Evolutionary conservation across 305 asterid species (phyloP).

Genomic region (Solanum hybrid): DNA sequence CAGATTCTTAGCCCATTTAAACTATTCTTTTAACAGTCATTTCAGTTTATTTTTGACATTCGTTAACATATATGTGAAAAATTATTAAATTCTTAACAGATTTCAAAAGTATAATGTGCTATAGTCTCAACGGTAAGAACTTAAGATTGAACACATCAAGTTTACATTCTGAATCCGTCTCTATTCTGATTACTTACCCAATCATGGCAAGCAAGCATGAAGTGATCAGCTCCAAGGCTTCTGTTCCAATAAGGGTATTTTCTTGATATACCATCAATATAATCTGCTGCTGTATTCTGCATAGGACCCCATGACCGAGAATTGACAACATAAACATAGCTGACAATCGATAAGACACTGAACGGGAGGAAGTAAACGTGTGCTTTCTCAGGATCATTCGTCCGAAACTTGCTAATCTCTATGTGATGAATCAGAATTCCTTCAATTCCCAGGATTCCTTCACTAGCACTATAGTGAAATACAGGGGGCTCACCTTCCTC

Average conservation of each 20-base stretch:
- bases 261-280: constrained; percentile 33
- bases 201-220: constrained; percentile 74
- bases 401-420: constrained; percentile 48
- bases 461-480: constrained; percentile 42
- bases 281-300: constrained; percentile 39
- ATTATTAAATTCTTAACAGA: background rate
- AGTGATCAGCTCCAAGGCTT: constrained; percentile 54
- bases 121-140: background rate
- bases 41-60: background rate
- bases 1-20: background rate
- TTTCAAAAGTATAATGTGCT: background rate
- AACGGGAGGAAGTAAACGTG: constrained; percentile 45
- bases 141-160: background rate
- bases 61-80: background rate
- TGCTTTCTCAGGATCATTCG: constrained; percentile 38
- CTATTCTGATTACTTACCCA: constrained; percentile 29
- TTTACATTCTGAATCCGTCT: background rate
- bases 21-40: background rate
- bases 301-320: constrained; percentile 40
- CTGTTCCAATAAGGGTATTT: constrained; percentile 65
- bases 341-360: constrained; percentile 41
- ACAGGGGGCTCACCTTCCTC: constrained; percentile 72
- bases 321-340: constrained; percentile 26
- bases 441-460: constrained; percentile 50
- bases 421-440: constrained; percentile 59